Base-by-base conservation (phyloP, 768 basidiomycete genomes). In the Obba rivulosa region DNA sequence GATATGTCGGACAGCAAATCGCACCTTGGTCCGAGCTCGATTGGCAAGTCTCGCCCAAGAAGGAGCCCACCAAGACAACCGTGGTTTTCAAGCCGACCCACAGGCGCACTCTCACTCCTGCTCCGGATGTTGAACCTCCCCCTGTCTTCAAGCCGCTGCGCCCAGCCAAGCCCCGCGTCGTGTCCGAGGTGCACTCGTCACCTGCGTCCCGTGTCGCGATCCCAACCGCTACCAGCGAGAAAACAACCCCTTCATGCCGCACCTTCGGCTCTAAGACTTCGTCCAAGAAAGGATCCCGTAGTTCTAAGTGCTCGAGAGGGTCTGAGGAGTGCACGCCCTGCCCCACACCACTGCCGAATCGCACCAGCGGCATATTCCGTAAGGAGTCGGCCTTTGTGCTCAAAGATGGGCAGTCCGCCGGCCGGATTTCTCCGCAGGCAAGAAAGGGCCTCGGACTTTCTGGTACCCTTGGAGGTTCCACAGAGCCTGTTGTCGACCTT, bases 381-480 rank as follows among this genome's bases (percentile, higher is more conserved):
- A 66, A 64, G 43, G 49, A 37, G 11, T 64, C 67, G 4, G 53
- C 37, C 17, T 55, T 54, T 36, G 45, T 43, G 31, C 51, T 51
- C 54, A 57, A 58, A 46, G 53, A 45, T 18, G 57, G 54, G 51
- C 44, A 45, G 21, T 9, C 46, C 35, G n/a, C 57, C 59, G 22
- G 56, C 48, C 49, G 52, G 55, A 74, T 81, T 18, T 66, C 73
- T 4, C 73, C 71, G 0, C 77, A 80, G 45, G 71, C 72, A 17
- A 73, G 79, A 55, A 75, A 75, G 37, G 71, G 69, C n/a, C 66
- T 87, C 16, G 82, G 84, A 0, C 74, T 85, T 65, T 66, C 69
- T 13, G 85, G 84, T 0, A 87, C 85, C 0, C 75, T 88, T 69
- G 85, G 85, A 9, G 78, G 77, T 1, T 75, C 74, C 43, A 64